phyloP scores from a whole-genome alignment of 192 early-diverging fungal genomes.

The Podila verticillata region DNA sequence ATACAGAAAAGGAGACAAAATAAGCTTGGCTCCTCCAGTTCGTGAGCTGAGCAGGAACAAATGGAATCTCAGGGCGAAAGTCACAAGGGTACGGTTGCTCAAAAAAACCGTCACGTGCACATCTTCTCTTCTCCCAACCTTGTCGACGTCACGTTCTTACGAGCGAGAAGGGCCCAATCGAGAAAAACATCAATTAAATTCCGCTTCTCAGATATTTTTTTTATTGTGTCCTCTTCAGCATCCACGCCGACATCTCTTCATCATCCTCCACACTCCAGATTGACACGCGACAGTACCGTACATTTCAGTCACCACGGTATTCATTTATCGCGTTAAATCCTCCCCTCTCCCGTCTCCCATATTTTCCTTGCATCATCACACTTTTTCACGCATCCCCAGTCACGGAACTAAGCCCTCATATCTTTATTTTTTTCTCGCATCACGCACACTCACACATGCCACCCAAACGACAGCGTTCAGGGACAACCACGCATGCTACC shows the following conservation, averaged over 20 bases:
- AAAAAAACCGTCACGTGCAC: too few relatives aligned
- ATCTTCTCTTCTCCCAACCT: not conserved
- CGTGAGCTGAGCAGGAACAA: too few relatives aligned
- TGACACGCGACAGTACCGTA: not conserved
- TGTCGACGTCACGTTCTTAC: constrained; percentile 4
- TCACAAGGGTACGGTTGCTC: too few relatives aligned
- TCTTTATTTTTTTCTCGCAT: not conserved
- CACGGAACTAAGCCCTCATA: constrained; percentile 1
- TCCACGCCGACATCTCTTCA: too few relatives aligned
- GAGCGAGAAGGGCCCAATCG: too few relatives aligned
- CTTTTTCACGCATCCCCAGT: not conserved
- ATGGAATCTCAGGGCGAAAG: too few relatives aligned
- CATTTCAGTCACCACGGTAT: not conserved
- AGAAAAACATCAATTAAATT: too few relatives aligned
- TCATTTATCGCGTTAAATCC: not conserved
- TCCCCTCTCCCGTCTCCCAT: not conserved
- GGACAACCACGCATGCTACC: not conserved
- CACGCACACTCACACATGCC: constrained; percentile 17
- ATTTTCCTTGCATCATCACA: not conserved
- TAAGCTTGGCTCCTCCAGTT: not conserved
- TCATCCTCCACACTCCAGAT: too few relatives aligned
- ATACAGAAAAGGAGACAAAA: not conserved
- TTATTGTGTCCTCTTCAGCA: too few relatives aligned
- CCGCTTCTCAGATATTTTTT: too few relatives aligned
- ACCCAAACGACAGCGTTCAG: constrained; percentile 2